phyloP scores from a whole-genome alignment of 1,139 yeast genomes.

The Saccharomycopsis phalli region DNA sequence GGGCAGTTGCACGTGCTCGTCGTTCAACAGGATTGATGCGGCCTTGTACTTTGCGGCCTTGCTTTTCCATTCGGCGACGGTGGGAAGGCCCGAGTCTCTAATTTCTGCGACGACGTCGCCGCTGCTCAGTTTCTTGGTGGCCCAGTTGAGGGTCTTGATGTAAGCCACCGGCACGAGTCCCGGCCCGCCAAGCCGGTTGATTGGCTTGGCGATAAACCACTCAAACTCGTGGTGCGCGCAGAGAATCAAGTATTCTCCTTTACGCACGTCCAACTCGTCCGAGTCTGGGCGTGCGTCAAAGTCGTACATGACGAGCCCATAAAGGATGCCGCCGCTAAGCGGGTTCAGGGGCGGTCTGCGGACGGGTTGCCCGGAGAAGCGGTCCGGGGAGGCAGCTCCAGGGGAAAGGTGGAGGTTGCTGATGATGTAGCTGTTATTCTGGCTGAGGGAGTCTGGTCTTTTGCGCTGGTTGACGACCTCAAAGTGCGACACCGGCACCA shows the following conservation, averaged over 20 bases:
- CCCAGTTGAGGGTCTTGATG: conserved; percentile 75
- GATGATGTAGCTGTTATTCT: conserved; percentile 17
- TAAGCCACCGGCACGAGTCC: conserved; percentile 91
- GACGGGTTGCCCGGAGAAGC: conserved; percentile 15
- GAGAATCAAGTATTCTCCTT: conserved; percentile 83
- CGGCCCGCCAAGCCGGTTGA: conserved; percentile 92
- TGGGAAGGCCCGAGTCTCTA: conserved; percentile 62
- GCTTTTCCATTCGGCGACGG: conserved; percentile 93
- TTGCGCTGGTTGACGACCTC: conserved; percentile 39
- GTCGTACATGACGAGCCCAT: conserved; percentile 67
- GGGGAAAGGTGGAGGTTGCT: conserved; percentile 19
- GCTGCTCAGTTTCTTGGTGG: conserved; percentile 32
- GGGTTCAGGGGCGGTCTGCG: conserved; percentile 14
- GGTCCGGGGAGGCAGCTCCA: conserved; percentile 5
- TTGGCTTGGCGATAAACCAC: conserved; percentile 97
- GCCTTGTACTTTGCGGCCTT: conserved; percentile 91
- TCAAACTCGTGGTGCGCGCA: conserved; percentile 95
- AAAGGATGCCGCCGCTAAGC: conserved; percentile 27
- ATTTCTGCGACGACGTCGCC: conserved; percentile 46
- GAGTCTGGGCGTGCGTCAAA: conserved; percentile 77
- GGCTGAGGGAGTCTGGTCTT: conserved; percentile 18
- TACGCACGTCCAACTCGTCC: conserved; percentile 75
- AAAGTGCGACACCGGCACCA: conserved; percentile 81
- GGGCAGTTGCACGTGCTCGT: background rate
- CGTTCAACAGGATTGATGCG: conserved; percentile 62